phyloP scores from a whole-genome alignment of 208 protist species.

The Leptomonas pyrrhocoris region DNA sequence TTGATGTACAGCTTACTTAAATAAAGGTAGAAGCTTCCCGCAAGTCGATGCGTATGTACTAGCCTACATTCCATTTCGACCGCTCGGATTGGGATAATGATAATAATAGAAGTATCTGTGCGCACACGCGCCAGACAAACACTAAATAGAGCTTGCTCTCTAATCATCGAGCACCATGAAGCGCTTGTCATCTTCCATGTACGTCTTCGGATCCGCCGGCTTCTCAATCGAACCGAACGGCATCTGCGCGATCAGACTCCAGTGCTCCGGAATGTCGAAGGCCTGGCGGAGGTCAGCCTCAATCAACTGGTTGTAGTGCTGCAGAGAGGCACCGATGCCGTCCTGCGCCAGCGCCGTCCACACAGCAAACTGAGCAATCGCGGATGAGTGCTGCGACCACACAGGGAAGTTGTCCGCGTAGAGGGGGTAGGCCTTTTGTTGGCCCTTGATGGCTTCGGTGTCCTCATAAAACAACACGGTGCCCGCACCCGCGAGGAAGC shows the following conservation, averaged over 20 bases:
- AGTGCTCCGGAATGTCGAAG: no score
- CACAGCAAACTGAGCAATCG: conserved; percentile 59
- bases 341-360: conserved; percentile 57
- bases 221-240: conserved; percentile 54
- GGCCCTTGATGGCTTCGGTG: conserved; percentile 26
- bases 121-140: neutral
- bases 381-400: conserved; percentile 49
- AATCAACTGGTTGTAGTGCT: no score
- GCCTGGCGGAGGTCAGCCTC: no score
- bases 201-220: conserved; percentile 36
- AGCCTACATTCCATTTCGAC: no score
- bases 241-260: conserved; percentile 62
- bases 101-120: neutral
- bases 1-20: no score
- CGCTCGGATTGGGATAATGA: no score
- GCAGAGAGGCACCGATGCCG: conserved; percentile 39
- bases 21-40: no score
- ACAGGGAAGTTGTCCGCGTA: conserved; percentile 49
- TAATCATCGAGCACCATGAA: conserved; percentile 43
- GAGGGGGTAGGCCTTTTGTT: conserved; percentile 43
- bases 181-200: conserved; percentile 40
- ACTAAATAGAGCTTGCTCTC: neutral
- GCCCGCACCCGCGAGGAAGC: no score
- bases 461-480: conserved; percentile 70
- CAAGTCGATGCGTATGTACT: no score